phyloP scores from a whole-genome alignment of 1,284 basidiomycete genomes.

The Trametes pubescens region DNA sequence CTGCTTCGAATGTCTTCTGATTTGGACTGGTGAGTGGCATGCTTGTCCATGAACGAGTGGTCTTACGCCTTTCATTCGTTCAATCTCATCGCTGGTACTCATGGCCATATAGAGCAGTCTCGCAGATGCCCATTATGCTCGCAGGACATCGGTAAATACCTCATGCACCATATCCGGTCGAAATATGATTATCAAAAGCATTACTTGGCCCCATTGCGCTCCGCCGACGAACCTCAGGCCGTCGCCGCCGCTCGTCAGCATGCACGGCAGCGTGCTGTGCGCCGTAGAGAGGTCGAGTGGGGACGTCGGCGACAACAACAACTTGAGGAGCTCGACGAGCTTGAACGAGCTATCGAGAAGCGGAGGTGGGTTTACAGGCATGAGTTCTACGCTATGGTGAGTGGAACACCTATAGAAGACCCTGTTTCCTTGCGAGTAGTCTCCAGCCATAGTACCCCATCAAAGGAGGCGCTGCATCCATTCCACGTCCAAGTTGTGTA shows the following conservation, averaged over 20 bases:
- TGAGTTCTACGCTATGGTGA: slow-evolving; percentile 81
- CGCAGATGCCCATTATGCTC: slow-evolving; percentile 85
- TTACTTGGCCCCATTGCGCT: slow-evolving; percentile 73
- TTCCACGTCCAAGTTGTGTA: slow-evolving; percentile 23
- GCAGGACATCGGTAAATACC: slow-evolving; percentile 73
- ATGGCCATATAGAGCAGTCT: slow-evolving; percentile 63
- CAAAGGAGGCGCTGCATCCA: neutral
- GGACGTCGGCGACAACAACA: slow-evolving; percentile 53
- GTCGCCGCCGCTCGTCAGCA: slow-evolving; percentile 41
- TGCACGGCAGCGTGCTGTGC: slow-evolving; percentile 41
- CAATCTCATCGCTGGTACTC: slow-evolving; percentile 6
- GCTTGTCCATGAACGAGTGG: slow-evolving; percentile 2
- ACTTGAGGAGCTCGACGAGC: slow-evolving; percentile 60
- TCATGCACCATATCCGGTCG: slow-evolving; percentile 83
- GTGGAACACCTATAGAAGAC: slow-evolving; percentile 31
- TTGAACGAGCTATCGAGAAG: slow-evolving; percentile 69
- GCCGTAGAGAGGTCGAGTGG: slow-evolving; percentile 61
- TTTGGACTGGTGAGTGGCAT: slow-evolving; percentile 76
- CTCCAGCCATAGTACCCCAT: neutral
- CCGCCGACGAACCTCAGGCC: slow-evolving; percentile 53
- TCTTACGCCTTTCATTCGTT: neutral
- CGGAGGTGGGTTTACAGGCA: slow-evolving; percentile 77
- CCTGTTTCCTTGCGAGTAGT: neutral
- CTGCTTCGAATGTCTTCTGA: slow-evolving; percentile 86
- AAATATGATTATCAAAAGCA: slow-evolving; percentile 84